Base-by-base conservation (phyloP, 306 rosid species). In the Potentilla sterilis region DNA sequence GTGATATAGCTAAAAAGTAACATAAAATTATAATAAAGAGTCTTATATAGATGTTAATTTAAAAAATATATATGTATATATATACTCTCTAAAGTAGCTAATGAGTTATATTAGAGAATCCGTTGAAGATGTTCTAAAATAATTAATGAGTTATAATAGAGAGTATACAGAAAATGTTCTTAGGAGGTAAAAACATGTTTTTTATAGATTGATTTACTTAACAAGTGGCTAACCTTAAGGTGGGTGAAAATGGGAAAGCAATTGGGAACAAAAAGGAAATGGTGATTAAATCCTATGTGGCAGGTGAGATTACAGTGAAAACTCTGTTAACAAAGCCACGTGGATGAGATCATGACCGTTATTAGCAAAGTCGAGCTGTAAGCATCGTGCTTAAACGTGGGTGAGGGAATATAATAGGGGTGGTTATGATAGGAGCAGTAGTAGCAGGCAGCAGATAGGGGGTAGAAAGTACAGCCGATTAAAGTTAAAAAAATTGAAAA, bases 351-450 rank as follows among this genome's bases (percentile, higher is more conserved):
- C 82, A 73, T 76, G 70, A 55, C 75, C 77, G 85, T 55, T 44
- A 4, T 68, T 82, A 24, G 74, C 63, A 44, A 83, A 74, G 91
- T 83, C 86, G 91, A 90, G 97, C 93, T 94, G 97, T 94, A 85
- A 83, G 69, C 93, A 78, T 88, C 97, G 93, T 94, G 97, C 95
- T 61, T 61, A 81, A 90, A 91, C 96, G 96, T 94, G 97, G 90
- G 82, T 34, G 62, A 65, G 78, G 58, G 89, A 89, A 89, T 89
- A 91, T 80, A 85, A 82, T 77, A 88, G 68, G 18, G 66, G 51
- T 78, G 7, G 67, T 80, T 61, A 51, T 88, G 89, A 87, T 85
- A 52, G 38, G 19, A 57, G 63, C 32, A 22, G 37, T 1, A 74
- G 70, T 61, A 78, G 76, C 74, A 12, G 67, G 76, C 74, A 12